Conservation (phyloP, 345 rosid genomes). For the Acer yangbiense region DNA sequence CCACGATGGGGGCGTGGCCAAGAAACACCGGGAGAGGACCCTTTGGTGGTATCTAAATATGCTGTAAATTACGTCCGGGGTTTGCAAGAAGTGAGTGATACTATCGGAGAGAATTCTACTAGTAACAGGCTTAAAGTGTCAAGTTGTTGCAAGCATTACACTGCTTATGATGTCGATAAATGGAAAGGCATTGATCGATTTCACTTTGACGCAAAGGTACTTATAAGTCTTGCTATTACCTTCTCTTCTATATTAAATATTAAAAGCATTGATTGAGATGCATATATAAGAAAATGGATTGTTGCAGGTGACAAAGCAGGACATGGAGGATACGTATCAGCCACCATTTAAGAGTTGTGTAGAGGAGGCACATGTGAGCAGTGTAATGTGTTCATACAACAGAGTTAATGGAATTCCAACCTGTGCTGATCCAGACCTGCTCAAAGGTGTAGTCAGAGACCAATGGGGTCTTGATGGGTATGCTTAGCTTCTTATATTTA, state of each 20-base stretch:
- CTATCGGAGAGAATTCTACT: constrained; percentile 3
- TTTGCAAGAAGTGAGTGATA: constrained; percentile 39
- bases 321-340: constrained; percentile 50
- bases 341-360: constrained; percentile 49
- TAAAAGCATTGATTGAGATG: no score
- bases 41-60: constrained; percentile 40
- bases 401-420: constrained; percentile 46
- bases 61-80: constrained; percentile 53
- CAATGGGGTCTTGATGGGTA: constrained; percentile 54
- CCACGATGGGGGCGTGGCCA: constrained; percentile 61
- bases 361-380: constrained; percentile 37
- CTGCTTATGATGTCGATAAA: constrained; percentile 48
- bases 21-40: constrained; percentile 62
- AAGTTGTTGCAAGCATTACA: constrained; percentile 48
- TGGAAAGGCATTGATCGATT: constrained; percentile 43
- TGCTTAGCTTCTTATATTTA: background rate
- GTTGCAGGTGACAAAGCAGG: constrained; percentile 46
- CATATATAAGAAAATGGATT: background rate
- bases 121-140: constrained; percentile 41
- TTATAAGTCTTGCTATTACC: no score
- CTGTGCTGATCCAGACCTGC: constrained; percentile 41
- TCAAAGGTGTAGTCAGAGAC: constrained; percentile 35
- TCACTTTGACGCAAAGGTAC: constrained; percentile 44
- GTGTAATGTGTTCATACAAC: constrained; percentile 54
- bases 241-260: no score